Conservation (phyloP, 331 rosid genomes). For the Ulmus americana region DNA sequence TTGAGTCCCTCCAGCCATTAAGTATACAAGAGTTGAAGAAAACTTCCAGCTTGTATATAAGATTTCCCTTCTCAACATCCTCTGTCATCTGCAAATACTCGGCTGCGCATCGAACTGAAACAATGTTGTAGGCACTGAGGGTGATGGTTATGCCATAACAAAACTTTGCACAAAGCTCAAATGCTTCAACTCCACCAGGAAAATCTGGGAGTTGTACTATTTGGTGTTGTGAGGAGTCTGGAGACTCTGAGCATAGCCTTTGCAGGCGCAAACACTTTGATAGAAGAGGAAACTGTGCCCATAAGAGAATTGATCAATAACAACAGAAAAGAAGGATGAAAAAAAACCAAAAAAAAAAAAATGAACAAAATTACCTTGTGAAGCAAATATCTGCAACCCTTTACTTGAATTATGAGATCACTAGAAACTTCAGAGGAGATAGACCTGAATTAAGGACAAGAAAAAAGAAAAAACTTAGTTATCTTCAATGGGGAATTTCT, state of each 20-base stretch:
- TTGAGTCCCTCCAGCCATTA: conserved; percentile 87
- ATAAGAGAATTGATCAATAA: conserved; percentile 19
- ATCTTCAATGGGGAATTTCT: conserved; percentile 5
- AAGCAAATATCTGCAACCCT: conserved; percentile 79
- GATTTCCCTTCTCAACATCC: conserved; percentile 89
- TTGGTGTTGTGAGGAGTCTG: conserved; percentile 62
- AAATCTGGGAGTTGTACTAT: conserved; percentile 78
- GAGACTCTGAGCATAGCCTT: conserved; percentile 68
- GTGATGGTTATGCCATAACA: conserved; percentile 90
- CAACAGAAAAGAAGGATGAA: too few species aligned
- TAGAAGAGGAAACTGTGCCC: conserved; percentile 80
- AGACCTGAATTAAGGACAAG: conserved; percentile 48
- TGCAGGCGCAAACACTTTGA: conserved; percentile 81
- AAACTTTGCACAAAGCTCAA: conserved; percentile 90
- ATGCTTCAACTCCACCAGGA: conserved; percentile 77
- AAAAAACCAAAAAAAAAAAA: too few species aligned
- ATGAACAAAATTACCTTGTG: conserved; percentile 60
- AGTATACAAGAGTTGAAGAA: conserved; percentile 88
- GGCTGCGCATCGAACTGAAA: conserved; percentile 73
- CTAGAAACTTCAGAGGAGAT: conserved; percentile 93
- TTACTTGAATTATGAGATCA: conserved; percentile 87
- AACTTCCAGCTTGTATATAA: conserved; percentile 71
- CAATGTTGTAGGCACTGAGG: conserved; percentile 84
- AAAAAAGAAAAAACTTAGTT: conserved; percentile 5
- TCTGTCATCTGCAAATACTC: conserved; percentile 93